Conservation (phyloP, 306 rosid genomes). For the Potentilla sterilis region DNA sequence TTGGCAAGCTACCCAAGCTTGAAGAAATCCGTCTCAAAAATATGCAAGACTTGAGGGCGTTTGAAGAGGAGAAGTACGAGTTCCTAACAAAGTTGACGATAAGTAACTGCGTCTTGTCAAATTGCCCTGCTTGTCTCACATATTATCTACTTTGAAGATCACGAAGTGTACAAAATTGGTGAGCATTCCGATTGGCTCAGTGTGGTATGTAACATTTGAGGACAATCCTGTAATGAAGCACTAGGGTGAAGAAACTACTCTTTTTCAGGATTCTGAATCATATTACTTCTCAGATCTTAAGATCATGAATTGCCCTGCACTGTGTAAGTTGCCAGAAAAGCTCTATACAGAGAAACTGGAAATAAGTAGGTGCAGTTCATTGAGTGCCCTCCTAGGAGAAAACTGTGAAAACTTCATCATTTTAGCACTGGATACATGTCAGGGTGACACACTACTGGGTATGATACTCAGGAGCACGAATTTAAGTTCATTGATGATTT, state of each 20-base stretch:
- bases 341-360: slow-evolving; percentile 11
- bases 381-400: background rate
- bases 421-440: slow-evolving; percentile 11
- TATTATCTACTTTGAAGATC: background rate
- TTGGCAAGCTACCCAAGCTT: slow-evolving; percentile 7
- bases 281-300: background rate
- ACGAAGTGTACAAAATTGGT: slow-evolving; percentile 1
- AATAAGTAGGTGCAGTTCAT: slow-evolving; percentile 2
- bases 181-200: background rate
- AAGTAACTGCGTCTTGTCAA: background rate
- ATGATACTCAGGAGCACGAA: background rate
- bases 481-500: slow-evolving; percentile 11
- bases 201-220: background rate
- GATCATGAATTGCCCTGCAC: slow-evolving; percentile 16
- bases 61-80: background rate
- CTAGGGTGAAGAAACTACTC: background rate
- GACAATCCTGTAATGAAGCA: slow-evolving; percentile 20
- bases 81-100: background rate
- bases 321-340: background rate
- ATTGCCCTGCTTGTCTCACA: background rate
- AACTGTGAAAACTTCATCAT: background rate
- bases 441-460: background rate
- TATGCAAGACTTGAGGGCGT: slow-evolving; percentile 8
- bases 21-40: background rate
- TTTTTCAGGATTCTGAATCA: too few relatives aligned